Evolutionary conservation across 2,329 filamentous ascomycete species (phyloP).

Genomic region (Monosporascus ibericus): DNA sequence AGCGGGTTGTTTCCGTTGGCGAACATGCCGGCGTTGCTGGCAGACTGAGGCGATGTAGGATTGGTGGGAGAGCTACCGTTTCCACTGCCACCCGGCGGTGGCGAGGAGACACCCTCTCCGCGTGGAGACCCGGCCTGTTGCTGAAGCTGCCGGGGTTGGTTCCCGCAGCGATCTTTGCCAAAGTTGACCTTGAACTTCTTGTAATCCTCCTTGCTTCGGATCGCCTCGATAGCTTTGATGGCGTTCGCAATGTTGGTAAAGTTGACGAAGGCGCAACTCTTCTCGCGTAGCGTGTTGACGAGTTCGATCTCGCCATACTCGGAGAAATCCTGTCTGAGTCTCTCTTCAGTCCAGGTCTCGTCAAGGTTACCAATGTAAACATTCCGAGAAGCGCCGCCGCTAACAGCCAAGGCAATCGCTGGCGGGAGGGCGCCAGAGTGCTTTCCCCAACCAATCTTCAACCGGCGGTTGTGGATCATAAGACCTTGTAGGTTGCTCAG

Average conservation of each 20-base stretch:
- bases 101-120: constrained; percentile 55
- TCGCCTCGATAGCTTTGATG: constrained; percentile 97
- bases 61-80: constrained; percentile 52
- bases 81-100: constrained; percentile 54
- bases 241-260: constrained; percentile 99
- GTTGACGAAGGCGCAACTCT: constrained; percentile 99
- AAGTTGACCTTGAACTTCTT: constrained; percentile 99
- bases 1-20: constrained; percentile 82
- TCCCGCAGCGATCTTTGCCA: constrained; percentile 96
- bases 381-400: constrained; percentile 93
- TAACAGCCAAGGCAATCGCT: constrained; percentile 92
- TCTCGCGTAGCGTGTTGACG: constrained; percentile 93
- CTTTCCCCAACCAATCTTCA: constrained; percentile 99
- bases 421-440: constrained; percentile 94
- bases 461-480: constrained; percentile 96
- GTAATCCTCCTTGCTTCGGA: constrained; percentile 93
- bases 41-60: constrained; percentile 50
- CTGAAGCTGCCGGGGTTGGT: constrained; percentile 83
- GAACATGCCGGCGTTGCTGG: constrained; percentile 57
- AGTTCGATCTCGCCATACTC: constrained; percentile 98
- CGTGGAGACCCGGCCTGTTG: constrained; percentile 61
- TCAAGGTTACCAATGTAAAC: constrained; percentile 98
- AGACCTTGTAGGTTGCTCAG: constrained; percentile 94
- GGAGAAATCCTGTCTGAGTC: constrained; percentile 90
- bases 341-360: constrained; percentile 95